A percentile compares a stretch with the other conserved stretches of the same genome.
Conservation (phyloP, 225 moss, liverwort and hornwort genomes). For the Polytrichum commune region DNA sequence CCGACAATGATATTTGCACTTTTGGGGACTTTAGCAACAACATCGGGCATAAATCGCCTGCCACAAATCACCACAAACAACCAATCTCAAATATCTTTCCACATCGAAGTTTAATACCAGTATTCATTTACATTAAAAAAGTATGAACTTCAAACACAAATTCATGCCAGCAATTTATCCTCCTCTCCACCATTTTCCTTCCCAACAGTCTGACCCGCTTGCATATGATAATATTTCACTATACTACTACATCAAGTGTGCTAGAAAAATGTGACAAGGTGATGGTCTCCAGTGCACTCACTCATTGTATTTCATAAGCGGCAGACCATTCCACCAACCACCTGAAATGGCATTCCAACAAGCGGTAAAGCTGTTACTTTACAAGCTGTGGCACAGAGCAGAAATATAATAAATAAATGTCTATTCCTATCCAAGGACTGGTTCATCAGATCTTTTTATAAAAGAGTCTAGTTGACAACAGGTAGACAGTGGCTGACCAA, state of each 20-base stretch:
- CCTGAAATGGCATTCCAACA: constrained; percentile 32
- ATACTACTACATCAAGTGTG: too few relatives aligned
- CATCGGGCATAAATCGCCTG: constrained; percentile 96
- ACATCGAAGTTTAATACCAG: too few relatives aligned
- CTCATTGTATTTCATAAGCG: constrained; percentile 96
- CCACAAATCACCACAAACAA: constrained; percentile 22
- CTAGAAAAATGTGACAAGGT: neutral
- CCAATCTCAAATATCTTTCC: neutral
- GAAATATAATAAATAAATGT: neutral
- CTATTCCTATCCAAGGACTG: too few relatives aligned
- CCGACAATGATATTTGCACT: constrained; percentile 85
- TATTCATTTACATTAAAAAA: too few relatives aligned
- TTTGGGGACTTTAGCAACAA: constrained; percentile 89
- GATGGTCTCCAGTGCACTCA: constrained; percentile 31
- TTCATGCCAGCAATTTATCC: too few relatives aligned
- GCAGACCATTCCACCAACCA: constrained; percentile 93
- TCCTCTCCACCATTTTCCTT: too few relatives aligned
- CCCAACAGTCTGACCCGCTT: too few relatives aligned
- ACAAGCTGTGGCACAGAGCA: neutral
- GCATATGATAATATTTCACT: too few relatives aligned
- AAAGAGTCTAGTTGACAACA: too few relatives aligned
- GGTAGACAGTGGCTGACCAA: too few relatives aligned
- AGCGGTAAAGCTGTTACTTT: neutral
- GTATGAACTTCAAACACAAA: too few relatives aligned
- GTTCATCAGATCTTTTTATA: too few relatives aligned